These are phyloP conservation scores for Vaccinium vitisidaea DNA, from an alignment of 148 eudicot species.

Conservation along the genomic window DNA sequence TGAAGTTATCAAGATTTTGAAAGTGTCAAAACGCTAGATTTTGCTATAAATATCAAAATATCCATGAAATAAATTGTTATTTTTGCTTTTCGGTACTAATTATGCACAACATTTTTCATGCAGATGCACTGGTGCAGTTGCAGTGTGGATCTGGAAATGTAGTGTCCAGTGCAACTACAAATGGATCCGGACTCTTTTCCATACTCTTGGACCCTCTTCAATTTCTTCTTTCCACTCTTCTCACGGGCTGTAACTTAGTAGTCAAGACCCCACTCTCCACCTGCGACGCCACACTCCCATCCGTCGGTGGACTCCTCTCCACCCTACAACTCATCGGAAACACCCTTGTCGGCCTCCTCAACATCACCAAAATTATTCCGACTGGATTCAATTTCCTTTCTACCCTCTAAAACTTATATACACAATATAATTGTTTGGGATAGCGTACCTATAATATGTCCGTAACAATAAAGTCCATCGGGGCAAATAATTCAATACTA, in stretches of 20 bases:
- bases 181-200: conserved; percentile 25
- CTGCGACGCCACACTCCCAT: conserved; percentile 33
- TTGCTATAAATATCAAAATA: no score
- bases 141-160: conserved; percentile 36
- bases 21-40: no score
- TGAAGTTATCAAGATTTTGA: no score
- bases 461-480: neutral
- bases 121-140: conserved; percentile 44
- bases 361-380: conserved; percentile 25
- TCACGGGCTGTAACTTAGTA: conserved; percentile 24
- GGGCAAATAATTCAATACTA: neutral
- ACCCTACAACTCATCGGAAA: conserved; percentile 24
- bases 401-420: neutral
- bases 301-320: conserved; percentile 28
- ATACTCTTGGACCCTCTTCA: conserved; percentile 30
- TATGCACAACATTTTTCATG: neutral
- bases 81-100: neutral
- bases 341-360: conserved; percentile 26
- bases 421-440: neutral
- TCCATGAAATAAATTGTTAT: no score
- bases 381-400: conserved; percentile 19
- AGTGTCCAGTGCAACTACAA: conserved; percentile 31
- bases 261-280: conserved; percentile 36
- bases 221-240: conserved; percentile 19
- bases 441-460: neutral